Percentiles rank a stretch among this genome's conserved stretches.
Conservation (phyloP, 75 land plant genomes). For the Picea glauca region DNA sequence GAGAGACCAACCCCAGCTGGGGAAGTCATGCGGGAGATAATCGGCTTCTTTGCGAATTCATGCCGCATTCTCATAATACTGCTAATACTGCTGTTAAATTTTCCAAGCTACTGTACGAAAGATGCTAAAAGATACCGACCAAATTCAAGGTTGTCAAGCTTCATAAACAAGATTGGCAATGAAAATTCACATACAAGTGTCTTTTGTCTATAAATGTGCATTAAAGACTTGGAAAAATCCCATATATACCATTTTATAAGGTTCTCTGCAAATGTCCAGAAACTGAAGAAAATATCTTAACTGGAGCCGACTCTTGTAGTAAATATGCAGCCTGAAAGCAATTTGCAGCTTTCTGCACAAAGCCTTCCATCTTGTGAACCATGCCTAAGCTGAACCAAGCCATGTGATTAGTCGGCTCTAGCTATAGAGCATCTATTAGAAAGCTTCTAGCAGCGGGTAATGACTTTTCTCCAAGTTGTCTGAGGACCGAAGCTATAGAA, state of each 20-base stretch:
- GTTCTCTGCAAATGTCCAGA: neutral
- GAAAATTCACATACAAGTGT: no score
- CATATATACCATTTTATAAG: no score
- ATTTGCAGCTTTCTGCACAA: constrained; percentile 62
- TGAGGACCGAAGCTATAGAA: constrained; percentile 35
- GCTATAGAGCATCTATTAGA: constrained; percentile 63
- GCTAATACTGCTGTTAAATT: neutral
- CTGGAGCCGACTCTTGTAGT: constrained; percentile 60
- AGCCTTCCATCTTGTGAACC: constrained; percentile 63
- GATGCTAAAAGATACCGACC: no score
- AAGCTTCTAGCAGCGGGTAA: constrained; percentile 61
- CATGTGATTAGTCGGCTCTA: constrained; percentile 70
- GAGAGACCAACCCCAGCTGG: no score
- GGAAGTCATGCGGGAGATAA: no score
- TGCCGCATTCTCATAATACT: neutral
- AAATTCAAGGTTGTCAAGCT: neutral
- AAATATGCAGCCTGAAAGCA: constrained; percentile 82
- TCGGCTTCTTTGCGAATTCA: neutral
- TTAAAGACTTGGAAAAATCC: no score
- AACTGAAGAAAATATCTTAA: constrained; percentile 37
- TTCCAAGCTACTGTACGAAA: no score
- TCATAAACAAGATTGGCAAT: neutral
- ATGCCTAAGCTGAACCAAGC: constrained; percentile 82
- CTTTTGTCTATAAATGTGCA: no score
- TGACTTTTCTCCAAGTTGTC: no score